Evolutionary conservation across 2,329 filamentous ascomycete species (phyloP).

Genomic region (Penicillium sp.): DNA sequence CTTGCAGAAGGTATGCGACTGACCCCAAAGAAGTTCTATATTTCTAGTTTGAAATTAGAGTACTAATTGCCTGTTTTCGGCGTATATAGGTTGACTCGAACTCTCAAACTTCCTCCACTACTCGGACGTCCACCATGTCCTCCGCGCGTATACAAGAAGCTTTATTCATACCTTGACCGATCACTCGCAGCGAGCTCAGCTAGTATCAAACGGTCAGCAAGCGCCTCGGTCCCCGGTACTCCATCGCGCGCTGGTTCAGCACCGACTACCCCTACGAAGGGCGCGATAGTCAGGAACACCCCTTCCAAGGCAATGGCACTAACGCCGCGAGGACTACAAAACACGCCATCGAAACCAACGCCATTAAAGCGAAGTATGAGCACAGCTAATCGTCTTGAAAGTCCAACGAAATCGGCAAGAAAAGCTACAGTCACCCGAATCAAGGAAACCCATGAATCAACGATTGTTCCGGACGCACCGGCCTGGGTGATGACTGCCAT

Average conservation of each 20-base stretch:
- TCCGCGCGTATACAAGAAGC: conserved; percentile 76
- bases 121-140: conserved; percentile 74
- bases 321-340: conserved; percentile 34
- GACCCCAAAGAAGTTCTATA: not conserved
- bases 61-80: not conserved
- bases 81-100: conserved; percentile 67
- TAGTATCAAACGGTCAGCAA: conserved; percentile 38
- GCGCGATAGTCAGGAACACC: conserved; percentile 19
- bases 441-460: conserved; percentile 26
- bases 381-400: conserved; percentile 18
- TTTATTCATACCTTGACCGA: conserved; percentile 77
- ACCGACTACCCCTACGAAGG: conserved; percentile 43
- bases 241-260: conserved; percentile 29
- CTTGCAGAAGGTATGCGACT: conserved; percentile 70
- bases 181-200: conserved; percentile 53
- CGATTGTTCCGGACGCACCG: conserved; percentile 47
- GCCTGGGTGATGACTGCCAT: conserved; percentile 70
- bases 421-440: conserved; percentile 15
- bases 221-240: conserved; percentile 32
- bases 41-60: too few species aligned
- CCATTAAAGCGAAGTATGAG: conserved; percentile 40
- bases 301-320: conserved; percentile 30
- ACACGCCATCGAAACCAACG: conserved; percentile 49
- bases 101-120: conserved; percentile 73
- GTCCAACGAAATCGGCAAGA: conserved; percentile 24